Conservation (phyloP, 352 stramenopile genomes). For the Ophiocytium majus region DNA sequence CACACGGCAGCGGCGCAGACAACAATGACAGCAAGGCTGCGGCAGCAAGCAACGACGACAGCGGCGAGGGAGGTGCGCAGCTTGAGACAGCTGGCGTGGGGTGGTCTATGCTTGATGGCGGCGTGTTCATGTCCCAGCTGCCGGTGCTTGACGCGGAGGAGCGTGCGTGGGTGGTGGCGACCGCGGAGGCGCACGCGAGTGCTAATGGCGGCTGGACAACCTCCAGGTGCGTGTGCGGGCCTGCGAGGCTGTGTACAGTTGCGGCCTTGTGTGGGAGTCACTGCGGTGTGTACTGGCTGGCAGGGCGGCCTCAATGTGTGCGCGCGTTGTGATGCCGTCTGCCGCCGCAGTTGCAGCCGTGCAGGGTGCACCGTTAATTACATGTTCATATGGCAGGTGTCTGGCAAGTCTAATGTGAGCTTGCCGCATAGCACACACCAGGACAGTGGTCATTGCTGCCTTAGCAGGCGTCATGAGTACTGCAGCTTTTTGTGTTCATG, state of each 20-base stretch:
- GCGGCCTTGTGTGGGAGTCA: no score
- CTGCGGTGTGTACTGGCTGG: no score
- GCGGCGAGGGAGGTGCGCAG: background rate
- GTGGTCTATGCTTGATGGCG: slow-evolving; percentile 11
- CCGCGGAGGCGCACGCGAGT: slow-evolving; percentile 34
- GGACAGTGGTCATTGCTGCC: no score
- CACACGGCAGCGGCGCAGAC: slow-evolving; percentile 28
- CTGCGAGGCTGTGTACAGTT: background rate
- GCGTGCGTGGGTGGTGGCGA: slow-evolving; percentile 27
- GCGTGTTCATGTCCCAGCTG: slow-evolving; percentile 30
- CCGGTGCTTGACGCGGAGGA: slow-evolving; percentile 30
- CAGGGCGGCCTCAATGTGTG: background rate
- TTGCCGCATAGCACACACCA: no score
- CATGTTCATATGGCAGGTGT: no score
- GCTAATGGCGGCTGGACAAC: slow-evolving; percentile 45
- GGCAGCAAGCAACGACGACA: background rate
- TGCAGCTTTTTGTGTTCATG: no score
- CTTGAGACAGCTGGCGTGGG: slow-evolving; percentile 17
- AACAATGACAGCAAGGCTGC: slow-evolving; percentile 18
- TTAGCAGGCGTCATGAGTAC: no score
- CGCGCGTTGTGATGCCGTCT: background rate
- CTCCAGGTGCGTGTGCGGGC: slow-evolving; percentile 22
- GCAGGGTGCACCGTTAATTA: no score
- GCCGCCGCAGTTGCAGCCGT: no score
- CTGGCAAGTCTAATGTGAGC: no score